Base-by-base conservation (phyloP, 805 yeast species). In the Cyberlindnera maritima region DNA sequence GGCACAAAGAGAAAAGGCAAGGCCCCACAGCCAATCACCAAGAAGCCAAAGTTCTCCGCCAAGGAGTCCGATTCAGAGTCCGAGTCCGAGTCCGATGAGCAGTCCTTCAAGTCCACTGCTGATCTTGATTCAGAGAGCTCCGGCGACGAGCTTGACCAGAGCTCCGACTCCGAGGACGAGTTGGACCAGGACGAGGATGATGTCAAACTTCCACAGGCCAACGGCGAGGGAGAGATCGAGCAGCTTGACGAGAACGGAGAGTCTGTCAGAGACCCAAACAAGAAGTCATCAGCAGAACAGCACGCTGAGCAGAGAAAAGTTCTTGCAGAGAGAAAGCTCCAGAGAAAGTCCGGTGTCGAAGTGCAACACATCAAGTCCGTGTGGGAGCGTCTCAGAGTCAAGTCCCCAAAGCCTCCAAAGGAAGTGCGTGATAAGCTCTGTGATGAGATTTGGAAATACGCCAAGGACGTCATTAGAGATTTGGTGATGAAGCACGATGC, bases 401-500 rank as follows among this genome's bases (percentile, higher is more conserved):
- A 87, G 59, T 81, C 78, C 48, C 95, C 95, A 36, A 83, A 91
- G 20, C 72, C 90, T 46, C 86, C 96, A 40, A 83, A 85, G 56
- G 82, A 76, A 49, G 76, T 81, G 14, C 81, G 97, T 65, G 85
- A 83, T 53, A 84, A 85, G 66, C 72, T 90, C 43, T 81, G 91
- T 57, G 76, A 85, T 58, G 92, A 91, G 68, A 81, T 88, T 38
- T 91, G 97, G 96, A 83, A 76, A 20, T 75, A 88, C 50, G 74
- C 95, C 42, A 80, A 85, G 59, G 89, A 85, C 59, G 81, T 83
- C 43, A 76, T 90, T 47, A 79, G 79, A 52, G 97, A 92, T 59
- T 76, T 92, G 55, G 97, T 92, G 29, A 67, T 92, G 70, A 90
- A 94, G 72, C 99, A 92, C 64, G 98, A 92, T 73, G 92, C 97